These are phyloP conservation scores for Penicillium samsonianum DNA, from an alignment of 495 filamentous ascomycete genomes.

Conservation along the genomic window DNA sequence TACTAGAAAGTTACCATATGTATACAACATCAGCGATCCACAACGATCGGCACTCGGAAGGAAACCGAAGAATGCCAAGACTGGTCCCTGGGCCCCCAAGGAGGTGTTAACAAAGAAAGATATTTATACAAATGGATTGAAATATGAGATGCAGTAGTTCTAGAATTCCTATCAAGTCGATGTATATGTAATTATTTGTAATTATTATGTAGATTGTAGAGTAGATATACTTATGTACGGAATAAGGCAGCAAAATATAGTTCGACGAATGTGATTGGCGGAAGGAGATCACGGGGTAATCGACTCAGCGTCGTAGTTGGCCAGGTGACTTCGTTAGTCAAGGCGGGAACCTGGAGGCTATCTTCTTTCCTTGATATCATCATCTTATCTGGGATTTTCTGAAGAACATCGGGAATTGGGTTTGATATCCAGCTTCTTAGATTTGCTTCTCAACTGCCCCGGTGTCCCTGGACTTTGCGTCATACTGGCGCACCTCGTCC, in stretches of 20 bases:
- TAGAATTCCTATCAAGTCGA: background rate
- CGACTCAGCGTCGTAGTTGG: constrained; percentile 1
- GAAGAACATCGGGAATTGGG: background rate
- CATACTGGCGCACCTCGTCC: constrained; percentile 38
- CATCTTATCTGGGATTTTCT: background rate
- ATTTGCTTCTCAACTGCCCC: background rate
- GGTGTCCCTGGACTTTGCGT: constrained; percentile 36
- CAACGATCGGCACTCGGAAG: background rate
- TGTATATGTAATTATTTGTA: background rate
- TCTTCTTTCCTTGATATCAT: constrained; percentile 1
- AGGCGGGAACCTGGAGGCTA: background rate
- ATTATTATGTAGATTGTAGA: background rate
- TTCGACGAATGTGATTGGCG: constrained; percentile 10
- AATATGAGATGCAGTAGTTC: background rate
- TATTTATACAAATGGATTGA: background rate
- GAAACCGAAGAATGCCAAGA: background rate
- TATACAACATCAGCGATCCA: background rate
- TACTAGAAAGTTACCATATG: too few species aligned
- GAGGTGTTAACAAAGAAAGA: background rate
- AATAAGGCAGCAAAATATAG: background rate
- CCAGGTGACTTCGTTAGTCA: constrained; percentile 18
- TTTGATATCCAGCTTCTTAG: background rate
- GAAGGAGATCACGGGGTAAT: constrained; percentile 7
- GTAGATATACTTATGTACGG: background rate
- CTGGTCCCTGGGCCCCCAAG: background rate